Conservation (phyloP, 768 basidiomycete species). For the Boletus tomentosulus region DNA sequence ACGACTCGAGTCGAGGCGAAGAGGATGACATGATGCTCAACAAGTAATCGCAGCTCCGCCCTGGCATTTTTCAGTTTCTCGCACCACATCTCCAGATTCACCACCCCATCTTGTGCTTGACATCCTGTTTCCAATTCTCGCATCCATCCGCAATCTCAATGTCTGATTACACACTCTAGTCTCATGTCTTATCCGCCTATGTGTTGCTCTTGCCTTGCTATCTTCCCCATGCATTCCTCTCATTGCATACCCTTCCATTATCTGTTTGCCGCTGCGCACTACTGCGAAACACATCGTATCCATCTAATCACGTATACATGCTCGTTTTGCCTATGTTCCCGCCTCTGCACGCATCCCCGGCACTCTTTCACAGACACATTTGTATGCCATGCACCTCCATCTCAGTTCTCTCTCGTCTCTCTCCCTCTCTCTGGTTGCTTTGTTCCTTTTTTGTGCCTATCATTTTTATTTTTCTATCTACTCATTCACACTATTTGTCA, state of each 20-base stretch:
- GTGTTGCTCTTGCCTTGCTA: slow-evolving; percentile 36
- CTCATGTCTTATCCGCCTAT: slow-evolving; percentile 34
- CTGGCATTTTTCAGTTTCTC: slow-evolving; percentile 16
- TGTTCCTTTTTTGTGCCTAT: slow-evolving; percentile 21
- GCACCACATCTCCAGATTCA: slow-evolving; percentile 23
- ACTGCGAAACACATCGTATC: slow-evolving; percentile 35
- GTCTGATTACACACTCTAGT: slow-evolving; percentile 37
- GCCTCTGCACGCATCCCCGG: slow-evolving; percentile 16
- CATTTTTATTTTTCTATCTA: slow-evolving; percentile 30
- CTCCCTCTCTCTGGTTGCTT: slow-evolving; percentile 20
- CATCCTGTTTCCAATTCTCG: slow-evolving; percentile 33
- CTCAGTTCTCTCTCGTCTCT: neutral
- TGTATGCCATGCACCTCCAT: slow-evolving; percentile 23
- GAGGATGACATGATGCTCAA: slow-evolving; percentile 29
- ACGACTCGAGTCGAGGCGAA: slow-evolving; percentile 38
- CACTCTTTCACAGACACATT: slow-evolving; percentile 20
- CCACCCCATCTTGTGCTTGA: slow-evolving; percentile 32
- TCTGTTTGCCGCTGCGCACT: slow-evolving; percentile 29
- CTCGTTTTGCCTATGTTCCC: slow-evolving; percentile 30
- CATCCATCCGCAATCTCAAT: slow-evolving; percentile 35
- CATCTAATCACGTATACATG: slow-evolving; percentile 33
- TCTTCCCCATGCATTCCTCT: slow-evolving; percentile 33
- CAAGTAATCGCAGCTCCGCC: slow-evolving; percentile 22
- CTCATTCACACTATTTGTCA: slow-evolving; percentile 28
- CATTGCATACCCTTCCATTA: slow-evolving; percentile 16